Evolutionary conservation across 768 basidiomycete species (phyloP), one percentile per base, ranked within the genome.

Genomic region (Wakefieldia striispora): DNA sequence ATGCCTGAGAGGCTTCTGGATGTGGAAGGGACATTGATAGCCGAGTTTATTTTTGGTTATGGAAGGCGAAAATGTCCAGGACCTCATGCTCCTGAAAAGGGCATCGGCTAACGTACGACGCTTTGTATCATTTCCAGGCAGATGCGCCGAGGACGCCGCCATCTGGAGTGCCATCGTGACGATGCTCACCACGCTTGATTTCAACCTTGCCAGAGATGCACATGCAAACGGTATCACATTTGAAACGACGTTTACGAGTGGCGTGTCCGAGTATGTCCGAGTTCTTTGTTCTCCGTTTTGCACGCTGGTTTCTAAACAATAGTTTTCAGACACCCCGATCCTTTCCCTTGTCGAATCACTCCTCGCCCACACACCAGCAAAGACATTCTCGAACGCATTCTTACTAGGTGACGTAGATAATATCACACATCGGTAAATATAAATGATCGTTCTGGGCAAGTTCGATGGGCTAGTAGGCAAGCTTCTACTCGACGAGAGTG

Each of bases 1-100:
- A 49, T 45, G 1, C 56, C 49, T 6, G 56, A 57, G 34, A 34
- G 52, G 9, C 54, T 57, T 36, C 27, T 57, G 24, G 49, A 50
- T 6, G 23, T 2, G 2, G 6, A 35, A 27, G 49, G 49, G 5
- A 34, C 3, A 5, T 21, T 50, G 27, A 43, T 16, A 10, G 16
- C 41, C n/a, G 45, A 41, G n/a, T 45, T 45, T 23, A 7, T 51
- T 2, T 51, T 51, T 29, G 51, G 46, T 21, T 34, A 43, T 35
- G 51, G 50, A 14, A 21, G 51, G 19, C 36, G 46, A 20, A 26
- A 12, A 39, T 43, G 45, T 31, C 40, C 41, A 47, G 42, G 45
- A 7, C 27, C 10, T 9, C 27, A 29, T 13, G 8, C 14, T 29
- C 6, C 21, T 3, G 5, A 9, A n/a, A 2, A 14, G 6, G 10